phyloP scores from a whole-genome alignment of 345 rosid species.

The Litchi chinensis region DNA sequence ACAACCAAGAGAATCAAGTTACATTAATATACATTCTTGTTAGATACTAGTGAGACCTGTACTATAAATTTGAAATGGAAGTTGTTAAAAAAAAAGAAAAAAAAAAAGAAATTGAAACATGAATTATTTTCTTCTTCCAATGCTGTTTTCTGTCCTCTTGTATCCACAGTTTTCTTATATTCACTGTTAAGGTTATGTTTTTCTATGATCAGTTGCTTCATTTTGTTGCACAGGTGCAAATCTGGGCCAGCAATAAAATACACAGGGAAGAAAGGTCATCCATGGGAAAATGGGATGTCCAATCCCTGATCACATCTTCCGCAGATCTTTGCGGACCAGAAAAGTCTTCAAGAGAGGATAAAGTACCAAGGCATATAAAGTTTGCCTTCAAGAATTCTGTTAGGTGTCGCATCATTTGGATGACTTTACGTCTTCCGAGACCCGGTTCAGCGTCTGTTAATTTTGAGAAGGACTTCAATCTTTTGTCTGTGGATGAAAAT shows the following conservation, averaged over 20 bases:
- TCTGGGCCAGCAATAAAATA: conserved; percentile 91
- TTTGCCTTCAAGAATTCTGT: conserved; percentile 73
- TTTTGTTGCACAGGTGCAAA: conserved; percentile 66
- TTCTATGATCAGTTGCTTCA: conserved; percentile 18
- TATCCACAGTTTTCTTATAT: not conserved
- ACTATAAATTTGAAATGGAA: no score
- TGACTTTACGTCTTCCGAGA: conserved; percentile 70
- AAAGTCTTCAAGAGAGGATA: conserved; percentile 43
- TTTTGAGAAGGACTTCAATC: conserved; percentile 67
- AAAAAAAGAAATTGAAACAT: no score
- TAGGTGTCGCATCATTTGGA: conserved; percentile 90
- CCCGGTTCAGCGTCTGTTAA: conserved; percentile 86
- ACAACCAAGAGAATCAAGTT: not conserved
- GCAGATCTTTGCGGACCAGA: conserved; percentile 80
- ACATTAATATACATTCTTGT: not conserved
- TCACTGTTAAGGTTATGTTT: not conserved
- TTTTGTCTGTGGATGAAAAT: conserved; percentile 77
- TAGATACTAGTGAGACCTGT: not conserved
- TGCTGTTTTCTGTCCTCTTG: not conserved
- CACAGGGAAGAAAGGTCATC: conserved; percentile 78
- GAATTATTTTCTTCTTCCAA: not conserved
- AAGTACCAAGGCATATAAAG: conserved; percentile 80
- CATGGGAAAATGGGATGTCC: conserved; percentile 95
- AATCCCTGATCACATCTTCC: conserved; percentile 65
- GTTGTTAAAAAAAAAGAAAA: no score